Percentiles rank a stretch among this genome's conserved stretches.
Evolutionary conservation across 768 basidiomycete genomes (phyloP).

Genomic region (Rhizopogon vulgaris): DNA sequence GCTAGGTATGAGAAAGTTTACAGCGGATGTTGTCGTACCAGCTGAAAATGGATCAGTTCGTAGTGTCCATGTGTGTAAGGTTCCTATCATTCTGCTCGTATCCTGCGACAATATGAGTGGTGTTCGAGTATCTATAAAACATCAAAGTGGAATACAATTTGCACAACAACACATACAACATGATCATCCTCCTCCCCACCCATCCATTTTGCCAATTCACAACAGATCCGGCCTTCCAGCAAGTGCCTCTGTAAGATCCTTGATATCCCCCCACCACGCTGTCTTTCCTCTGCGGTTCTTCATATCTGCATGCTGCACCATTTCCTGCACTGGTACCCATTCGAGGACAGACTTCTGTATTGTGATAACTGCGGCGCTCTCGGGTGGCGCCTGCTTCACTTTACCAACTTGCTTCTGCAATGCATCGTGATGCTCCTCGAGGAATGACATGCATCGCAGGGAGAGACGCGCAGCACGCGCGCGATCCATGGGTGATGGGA

Average conservation of each 20-base stretch:
- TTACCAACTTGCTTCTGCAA: slow-evolving; percentile 48
- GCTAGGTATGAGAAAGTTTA: too few species aligned
- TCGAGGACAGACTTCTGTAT: slow-evolving; percentile 77
- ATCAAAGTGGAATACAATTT: neutral
- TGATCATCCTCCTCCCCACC: neutral
- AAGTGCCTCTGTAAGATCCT: slow-evolving; percentile 67
- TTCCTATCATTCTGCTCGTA: neutral
- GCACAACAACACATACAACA: neutral
- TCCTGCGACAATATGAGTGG: neutral
- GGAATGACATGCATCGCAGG: slow-evolving; percentile 89
- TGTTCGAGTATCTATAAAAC: neutral
- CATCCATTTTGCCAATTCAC: slow-evolving; percentile 5
- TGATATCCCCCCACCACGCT: slow-evolving; percentile 72
- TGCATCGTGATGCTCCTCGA: slow-evolving; percentile 71
- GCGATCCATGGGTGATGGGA: slow-evolving; percentile 93
- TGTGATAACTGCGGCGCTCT: slow-evolving; percentile 85
- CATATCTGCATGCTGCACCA: slow-evolving; percentile 87
- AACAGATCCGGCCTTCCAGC: slow-evolving; percentile 58
- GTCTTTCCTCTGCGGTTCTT: slow-evolving; percentile 75
- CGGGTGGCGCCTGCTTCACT: slow-evolving; percentile 46
- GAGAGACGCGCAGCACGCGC: slow-evolving; percentile 86
- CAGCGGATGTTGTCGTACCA: too few species aligned
- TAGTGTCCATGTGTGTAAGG: too few species aligned
- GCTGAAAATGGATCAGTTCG: too few species aligned
- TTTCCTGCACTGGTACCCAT: slow-evolving; percentile 81